Conservation (phyloP, 805 yeast species). For the Komagataella mondaviorum region DNA sequence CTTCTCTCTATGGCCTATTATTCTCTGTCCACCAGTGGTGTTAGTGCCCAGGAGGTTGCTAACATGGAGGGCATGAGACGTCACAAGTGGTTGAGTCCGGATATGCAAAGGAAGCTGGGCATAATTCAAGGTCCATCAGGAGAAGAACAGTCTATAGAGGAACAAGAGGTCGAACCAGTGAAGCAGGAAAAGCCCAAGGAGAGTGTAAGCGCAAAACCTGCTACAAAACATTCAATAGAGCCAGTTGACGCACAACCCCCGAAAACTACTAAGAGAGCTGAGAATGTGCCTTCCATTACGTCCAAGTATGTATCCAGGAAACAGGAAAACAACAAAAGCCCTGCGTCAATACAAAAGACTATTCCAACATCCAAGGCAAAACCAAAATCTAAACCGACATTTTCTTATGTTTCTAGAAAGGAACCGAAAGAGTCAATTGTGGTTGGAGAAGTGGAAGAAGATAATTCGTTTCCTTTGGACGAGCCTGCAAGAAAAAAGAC, state of each 20-base stretch:
- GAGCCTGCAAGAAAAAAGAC: slow-evolving; percentile 1
- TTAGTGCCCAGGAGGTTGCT: not conserved
- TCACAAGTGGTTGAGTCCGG: not conserved
- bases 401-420: slow-evolving; percentile 7
- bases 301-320: slow-evolving; percentile 5
- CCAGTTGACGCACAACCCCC: not conserved
- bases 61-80: not conserved
- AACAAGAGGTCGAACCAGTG: not conserved
- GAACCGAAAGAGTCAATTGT: slow-evolving; percentile 16
- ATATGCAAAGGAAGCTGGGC: slow-evolving; percentile 6
- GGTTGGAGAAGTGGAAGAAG: slow-evolving; percentile 6
- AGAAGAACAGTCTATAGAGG: not conserved
- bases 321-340: not conserved
- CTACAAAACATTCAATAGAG: slow-evolving; percentile 1
- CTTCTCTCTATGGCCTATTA: slow-evolving; percentile 21
- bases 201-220: not conserved
- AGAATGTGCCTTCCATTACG: slow-evolving; percentile 1
- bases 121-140: slow-evolving; percentile 7
- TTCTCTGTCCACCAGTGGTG: not conserved
- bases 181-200: slow-evolving; percentile 1
- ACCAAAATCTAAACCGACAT: not conserved
- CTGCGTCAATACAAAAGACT: not conserved
- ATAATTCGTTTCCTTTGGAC: not conserved
- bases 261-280: slow-evolving; percentile 1
- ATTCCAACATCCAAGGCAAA: not conserved